A percentile compares a stretch with the other conserved stretches of the same genome.
phyloP scores from a whole-genome alignment of 1,284 basidiomycete species.

The Microbotryum scabiosae region DNA sequence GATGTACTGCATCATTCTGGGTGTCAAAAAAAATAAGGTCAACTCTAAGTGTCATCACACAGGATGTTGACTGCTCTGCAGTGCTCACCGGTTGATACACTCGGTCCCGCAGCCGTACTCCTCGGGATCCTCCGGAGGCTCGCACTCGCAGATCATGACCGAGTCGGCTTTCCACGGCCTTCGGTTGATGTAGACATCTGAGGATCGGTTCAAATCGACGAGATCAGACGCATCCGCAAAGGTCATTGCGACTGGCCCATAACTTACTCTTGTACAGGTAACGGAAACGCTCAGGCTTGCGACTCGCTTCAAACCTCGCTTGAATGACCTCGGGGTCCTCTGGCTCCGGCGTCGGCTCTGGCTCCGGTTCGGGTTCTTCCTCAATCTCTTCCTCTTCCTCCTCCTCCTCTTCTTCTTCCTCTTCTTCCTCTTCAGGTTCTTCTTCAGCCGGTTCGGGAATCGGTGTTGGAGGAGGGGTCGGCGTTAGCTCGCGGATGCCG shows the following conservation, averaged over 20 bases:
- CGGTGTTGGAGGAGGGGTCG: no score
- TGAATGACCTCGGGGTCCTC: slow-evolving; percentile 4
- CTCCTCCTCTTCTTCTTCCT: slow-evolving; percentile 2
- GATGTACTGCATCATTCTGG: slow-evolving; percentile 43
- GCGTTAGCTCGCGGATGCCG: not conserved
- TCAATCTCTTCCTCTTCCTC: slow-evolving; percentile 4
- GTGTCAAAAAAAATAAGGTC: not conserved
- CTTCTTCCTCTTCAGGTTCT: not conserved
- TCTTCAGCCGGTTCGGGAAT: no score
- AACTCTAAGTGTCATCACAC: not conserved
- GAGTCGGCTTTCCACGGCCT: slow-evolving; percentile 11
- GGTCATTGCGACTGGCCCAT: slow-evolving; percentile 24
- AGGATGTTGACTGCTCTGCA: no score
- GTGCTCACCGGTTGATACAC: slow-evolving; percentile 43
- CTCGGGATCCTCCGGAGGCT: slow-evolving; percentile 21
- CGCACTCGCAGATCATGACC: slow-evolving; percentile 41
- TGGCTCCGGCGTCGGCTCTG: not conserved
- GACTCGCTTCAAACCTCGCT: slow-evolving; percentile 9
- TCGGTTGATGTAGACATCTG: slow-evolving; percentile 21
- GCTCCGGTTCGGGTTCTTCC: no score
- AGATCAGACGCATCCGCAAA: slow-evolving; percentile 31
- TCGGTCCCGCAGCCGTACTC: slow-evolving; percentile 40
- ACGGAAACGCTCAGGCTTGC: slow-evolving; percentile 38
- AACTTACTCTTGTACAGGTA: slow-evolving; percentile 38
- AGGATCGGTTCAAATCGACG: not conserved